These are phyloP conservation scores for Galerina sulciceps DNA, from an alignment of 768 basidiomycete genomes.

Conservation along the genomic window DNA sequence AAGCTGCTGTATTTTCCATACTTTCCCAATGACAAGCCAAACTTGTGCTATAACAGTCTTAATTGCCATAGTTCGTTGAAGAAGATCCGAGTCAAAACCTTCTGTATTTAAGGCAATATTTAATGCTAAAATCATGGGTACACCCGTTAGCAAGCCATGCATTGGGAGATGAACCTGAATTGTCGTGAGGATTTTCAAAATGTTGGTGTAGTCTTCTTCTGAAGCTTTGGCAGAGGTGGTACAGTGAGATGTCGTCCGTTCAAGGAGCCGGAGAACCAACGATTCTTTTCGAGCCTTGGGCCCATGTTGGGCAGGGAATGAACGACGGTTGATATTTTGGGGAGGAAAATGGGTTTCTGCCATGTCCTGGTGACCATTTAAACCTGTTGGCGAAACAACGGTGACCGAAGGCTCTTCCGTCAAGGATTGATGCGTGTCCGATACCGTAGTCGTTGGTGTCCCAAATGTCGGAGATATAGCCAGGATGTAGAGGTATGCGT, in stretches of 20 bases:
- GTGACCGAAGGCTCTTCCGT: slow-evolving; percentile 28
- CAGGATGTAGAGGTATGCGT: slow-evolving; percentile 81
- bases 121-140: slow-evolving; percentile 87
- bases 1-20: slow-evolving; percentile 70
- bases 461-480: slow-evolving; percentile 74
- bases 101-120: slow-evolving; percentile 53
- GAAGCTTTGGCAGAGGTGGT: slow-evolving; percentile 57
- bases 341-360: slow-evolving; percentile 11
- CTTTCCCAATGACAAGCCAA: slow-evolving; percentile 71
- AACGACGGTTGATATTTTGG: slow-evolving; percentile 31
- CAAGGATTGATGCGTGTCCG: slow-evolving; percentile 35
- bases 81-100: slow-evolving; percentile 40
- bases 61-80: slow-evolving; percentile 55
- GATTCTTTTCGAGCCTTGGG: slow-evolving; percentile 64
- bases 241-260: slow-evolving; percentile 46
- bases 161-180: slow-evolving; percentile 77
- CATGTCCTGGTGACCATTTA: slow-evolving; percentile 15
- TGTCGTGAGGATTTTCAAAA: slow-evolving; percentile 67
- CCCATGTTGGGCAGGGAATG: slow-evolving; percentile 44
- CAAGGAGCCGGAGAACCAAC: slow-evolving; percentile 54
- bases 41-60: slow-evolving; percentile 65
- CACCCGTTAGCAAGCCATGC: slow-evolving; percentile 72
- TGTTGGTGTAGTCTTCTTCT: slow-evolving; percentile 74
- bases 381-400: slow-evolving; percentile 2
- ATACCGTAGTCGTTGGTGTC: slow-evolving; percentile 41